Conservation (phyloP, 2,329 filamentous ascomycete genomes). For the Seiridium unicorne region DNA sequence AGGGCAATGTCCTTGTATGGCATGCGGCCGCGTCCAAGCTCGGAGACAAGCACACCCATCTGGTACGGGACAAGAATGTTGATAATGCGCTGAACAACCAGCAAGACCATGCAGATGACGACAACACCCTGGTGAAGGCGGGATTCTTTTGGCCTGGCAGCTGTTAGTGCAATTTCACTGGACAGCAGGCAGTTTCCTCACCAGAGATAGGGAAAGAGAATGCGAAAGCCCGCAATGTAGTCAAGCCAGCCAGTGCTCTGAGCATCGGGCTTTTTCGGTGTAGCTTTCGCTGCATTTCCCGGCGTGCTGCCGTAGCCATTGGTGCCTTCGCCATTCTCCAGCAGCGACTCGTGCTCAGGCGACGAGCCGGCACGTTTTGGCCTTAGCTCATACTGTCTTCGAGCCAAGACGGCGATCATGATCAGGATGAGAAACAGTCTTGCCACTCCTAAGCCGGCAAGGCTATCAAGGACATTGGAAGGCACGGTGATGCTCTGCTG, state of each 20-base stretch:
- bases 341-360: conserved; percentile 36
- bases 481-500: conserved; percentile 27
- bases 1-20: conserved; percentile 41
- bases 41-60: conserved; percentile 38
- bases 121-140: conserved; percentile 37
- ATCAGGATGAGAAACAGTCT: conserved; percentile 30
- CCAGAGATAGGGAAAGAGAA: conserved; percentile 46
- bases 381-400: conserved; percentile 30
- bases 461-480: conserved; percentile 23
- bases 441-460: conserved; percentile 29
- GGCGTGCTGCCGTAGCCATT: conserved; percentile 24
- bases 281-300: conserved; percentile 7
- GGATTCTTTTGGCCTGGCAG: conserved; percentile 34
- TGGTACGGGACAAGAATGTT: conserved; percentile 42
- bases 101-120: conserved; percentile 37
- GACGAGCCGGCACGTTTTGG: conserved; percentile 25
- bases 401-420: conserved; percentile 30
- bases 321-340: conserved; percentile 35
- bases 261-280: conserved; percentile 1
- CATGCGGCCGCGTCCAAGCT: conserved; percentile 37
- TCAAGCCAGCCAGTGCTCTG: conserved; percentile 34
- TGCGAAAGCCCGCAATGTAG: conserved; percentile 42
- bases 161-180: conserved; percentile 13
- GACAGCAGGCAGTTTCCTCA: neutral
- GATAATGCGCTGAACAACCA: conserved; percentile 40